phyloP scores from a whole-genome alignment of 1,139 yeast species.

The Magnusiomyces suaveolens region DNA sequence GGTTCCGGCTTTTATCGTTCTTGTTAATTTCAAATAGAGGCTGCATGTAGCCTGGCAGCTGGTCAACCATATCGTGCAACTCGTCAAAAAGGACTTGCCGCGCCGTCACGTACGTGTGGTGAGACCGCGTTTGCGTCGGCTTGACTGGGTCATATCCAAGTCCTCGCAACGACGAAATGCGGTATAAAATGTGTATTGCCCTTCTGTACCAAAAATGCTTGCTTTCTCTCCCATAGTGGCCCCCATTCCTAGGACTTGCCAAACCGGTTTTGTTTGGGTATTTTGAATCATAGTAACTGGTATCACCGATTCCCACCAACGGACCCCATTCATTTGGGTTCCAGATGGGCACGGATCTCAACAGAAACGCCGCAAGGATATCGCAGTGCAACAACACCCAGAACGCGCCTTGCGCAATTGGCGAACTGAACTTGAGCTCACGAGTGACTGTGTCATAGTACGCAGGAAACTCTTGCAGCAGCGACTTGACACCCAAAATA shows the following conservation, averaged over 20 bases:
- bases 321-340: slow-evolving; percentile 6
- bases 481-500: slow-evolving; percentile 4
- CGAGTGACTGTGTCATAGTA: background rate
- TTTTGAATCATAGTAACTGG: background rate
- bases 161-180: slow-evolving; percentile 1
- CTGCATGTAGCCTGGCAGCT: slow-evolving; percentile 4
- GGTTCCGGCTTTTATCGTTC: background rate
- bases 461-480: slow-evolving; percentile 3
- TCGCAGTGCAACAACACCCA: slow-evolving; percentile 4
- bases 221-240: background rate
- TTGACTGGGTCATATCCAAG: slow-evolving; percentile 2
- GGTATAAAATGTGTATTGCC: background rate
- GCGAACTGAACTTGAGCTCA: background rate
- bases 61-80: background rate
- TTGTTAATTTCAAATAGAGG: slow-evolving; percentile 5
- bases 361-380: background rate
- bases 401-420: slow-evolving; percentile 2
- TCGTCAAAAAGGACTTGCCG: background rate
- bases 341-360: slow-evolving; percentile 2
- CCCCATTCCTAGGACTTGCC: background rate
- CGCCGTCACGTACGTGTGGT: background rate
- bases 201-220: slow-evolving; percentile 1
- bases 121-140: background rate
- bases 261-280: background rate
- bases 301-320: slow-evolving; percentile 1